Evolutionary conservation across 2,329 filamentous ascomycete genomes (phyloP), one percentile per base, ranked within the genome.

Genomic region (Blastomyces percursus): DNA sequence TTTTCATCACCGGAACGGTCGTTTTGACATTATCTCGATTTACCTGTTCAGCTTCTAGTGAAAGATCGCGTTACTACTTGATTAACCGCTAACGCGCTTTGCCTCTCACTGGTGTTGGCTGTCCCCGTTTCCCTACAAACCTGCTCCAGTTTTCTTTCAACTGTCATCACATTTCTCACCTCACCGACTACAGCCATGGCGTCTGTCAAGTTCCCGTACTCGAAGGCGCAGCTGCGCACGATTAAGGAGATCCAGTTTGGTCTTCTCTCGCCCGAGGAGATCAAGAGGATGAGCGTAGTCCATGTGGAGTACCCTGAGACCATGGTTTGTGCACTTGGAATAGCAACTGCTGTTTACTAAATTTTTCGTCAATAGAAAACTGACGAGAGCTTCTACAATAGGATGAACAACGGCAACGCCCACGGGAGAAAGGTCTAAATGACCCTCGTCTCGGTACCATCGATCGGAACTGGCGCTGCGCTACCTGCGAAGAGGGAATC

Each of bases 211-310:
- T 96, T 96, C 74, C 83, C 88, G 73, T 90, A 91, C 79, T 96
- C 90, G 76, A 92, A 89, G 84, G 92, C 90, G 85, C 92, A 92
- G 77, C 84, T 97, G 84, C 93, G 94, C 82, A 96, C 89, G 69
- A 92, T 99, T 72, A 88, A 96, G 83, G 95, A 99, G 83, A 96
- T 99, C 71, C 95, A 99, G 82, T 99, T 99, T 75, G 94, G 94
- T 74, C 85, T 99, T 74, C 85, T 99, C 77, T 96, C 94, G 44
- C 94, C 94, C 32, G 94, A 99, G 76, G 95, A 99, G 81, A 96
- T 97, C 78, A 97, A 99, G 82, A 92, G 89, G 72, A 95, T 97
- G 91, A 96, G 92, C 78, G 93, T 97, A 67, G 89, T 87, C 70
- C 90, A 96, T 76, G 93, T 99, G 75, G 84, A 94, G 76, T 97